Evolutionary conservation across 306 rosid species (phyloP), one percentile per base, ranked within the genome.

Genomic region (Quercus suber): DNA sequence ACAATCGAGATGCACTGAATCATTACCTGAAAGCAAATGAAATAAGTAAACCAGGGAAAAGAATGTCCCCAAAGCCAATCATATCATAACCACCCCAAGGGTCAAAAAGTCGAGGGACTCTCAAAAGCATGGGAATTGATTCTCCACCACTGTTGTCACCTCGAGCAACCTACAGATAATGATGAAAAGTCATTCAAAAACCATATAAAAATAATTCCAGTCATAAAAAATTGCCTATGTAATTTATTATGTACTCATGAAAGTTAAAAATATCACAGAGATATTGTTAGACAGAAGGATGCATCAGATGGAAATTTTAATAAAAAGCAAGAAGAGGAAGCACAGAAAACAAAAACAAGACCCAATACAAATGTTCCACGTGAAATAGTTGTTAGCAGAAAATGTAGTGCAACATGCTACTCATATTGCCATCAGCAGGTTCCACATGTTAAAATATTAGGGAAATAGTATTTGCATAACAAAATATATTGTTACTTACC

Each of bases 21-120:
- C 76, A 85, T 51, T 87, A 95, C 98, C 99, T 91, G 77, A 72
- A 89, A 81, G 91, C 1, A 89, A 95, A 91, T 71, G 84, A 87
- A 81, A 95, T 86, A 76, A 95, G 99, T 90, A 95, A 87, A 82
- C 99, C 99, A 73, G 99, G 99, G 82, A 95, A 95, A 55, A 95
- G 91, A 86, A 95, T 87, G 74, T 95, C 99, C 81, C 98, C 99
- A 70, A 95, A 95, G 74, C 99, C 99, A 85, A 95, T 86, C 98
- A 95, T 90, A 83, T 95, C 90, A 82, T 82, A 90, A 77, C 99
- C 99, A 80, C 89, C 91, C 99, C 99, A 92, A 31, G 99, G 98
- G 78, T 95, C 99, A 81, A 74, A 78, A 63, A 80, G 55, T 41
- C 97, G 97, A 77, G 99, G 99, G 75, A 83, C 70, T 81, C 94